Base-by-base conservation (phyloP, 148 eudicot species). In the Persicaria tinctoria region DNA sequence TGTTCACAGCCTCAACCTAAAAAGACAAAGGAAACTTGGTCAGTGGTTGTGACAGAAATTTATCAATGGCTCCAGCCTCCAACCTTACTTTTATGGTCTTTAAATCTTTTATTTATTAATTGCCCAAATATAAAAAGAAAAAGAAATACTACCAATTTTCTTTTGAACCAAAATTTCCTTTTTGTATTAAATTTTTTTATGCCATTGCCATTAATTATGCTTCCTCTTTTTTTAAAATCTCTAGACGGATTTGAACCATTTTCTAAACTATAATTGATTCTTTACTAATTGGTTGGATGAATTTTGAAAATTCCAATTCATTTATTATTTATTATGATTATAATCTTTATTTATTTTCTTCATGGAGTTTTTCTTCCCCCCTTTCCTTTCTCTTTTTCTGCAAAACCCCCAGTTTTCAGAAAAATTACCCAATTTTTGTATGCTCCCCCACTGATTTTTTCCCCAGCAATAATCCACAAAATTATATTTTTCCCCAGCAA, bases 171-270 rank as follows among this genome's bases (percentile, higher is more conserved):
- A 10, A 9, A 16, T 9, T 53, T 53, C 11, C 4, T 53, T 53
- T 53, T 9, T 53, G 11, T 53, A 9, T 16, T 53, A 9, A 9
- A 3, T 16, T 53, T 53, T 53, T 9, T 76, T 78, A 73, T 80
- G 68, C 73, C 70, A 78, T 86, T 80, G 63, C 83, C 78, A 82
- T 81, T 86, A 82, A 80, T 81, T 86, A 79, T 82, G 75, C 81
- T 77, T 78, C 70, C 83, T 88, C 86, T 88, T 85, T 92, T 50
- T 50, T 60, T n/a, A 79, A 84, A 86, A 68, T 88, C 90, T 86
- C 91, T 83, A 92, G 97, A 87, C 96, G 97, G 97, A 94, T 90
- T 87, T 89, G 82, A 94, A 91, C 86, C 89, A 87, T 83, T 90
- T 91, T 85, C 84, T 91, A 87, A 93, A 92, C 93, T 87, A 84